Base-by-base conservation (phyloP, 805 yeast species). In the Helenozyma baotianmanensis region DNA sequence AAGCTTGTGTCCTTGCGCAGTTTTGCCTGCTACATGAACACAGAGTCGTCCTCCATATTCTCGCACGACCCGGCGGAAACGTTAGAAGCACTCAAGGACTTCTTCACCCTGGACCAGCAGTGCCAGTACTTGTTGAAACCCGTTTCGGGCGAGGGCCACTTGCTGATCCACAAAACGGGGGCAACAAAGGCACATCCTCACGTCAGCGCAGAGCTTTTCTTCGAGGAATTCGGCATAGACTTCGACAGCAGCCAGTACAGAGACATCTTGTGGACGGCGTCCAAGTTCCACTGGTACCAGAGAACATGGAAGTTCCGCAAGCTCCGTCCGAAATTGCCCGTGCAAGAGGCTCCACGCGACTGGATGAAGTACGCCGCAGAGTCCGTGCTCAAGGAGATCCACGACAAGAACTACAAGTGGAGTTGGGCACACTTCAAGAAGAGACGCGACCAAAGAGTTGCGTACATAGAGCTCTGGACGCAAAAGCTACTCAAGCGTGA, bases 171-270 rank as follows among this genome's bases (percentile, higher is more conserved):
- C 59, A 92, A 92, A 53, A 55, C 66, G 4, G 92, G 92, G 1
- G 71, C 92, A 1, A 79, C 90, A 0, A 81, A 76, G 27, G 54
- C 64, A 0, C 49, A 59, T 14, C 92, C 92, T 6, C 92, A 85
- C 53, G 70, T 86, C 14, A 72, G 76, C 24, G 74, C 88, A 0
- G 83, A 85, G 39, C 62, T 92, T 32, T 74, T 80, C 41, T 92
- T 89, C 56, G 89, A 89, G 32, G 95, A 92, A 51, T 80, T 94
- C 48, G 83, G 94, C n/a, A 63, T 94, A 10, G 86, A 82, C 35
- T 64, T 92, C 36, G 92, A 90, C 53, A 79, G 90, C 35, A 73
- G 74, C 32, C 97, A 90, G 54, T 92, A 92, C 55, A 70, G 82
- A 25, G 92, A 85, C 51, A 69, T 86, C 2, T 63, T 94, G 22